These are phyloP conservation scores for Thamnidium elegans DNA, from an alignment of 192 early-diverging fungal species.

Conservation along the genomic window DNA sequence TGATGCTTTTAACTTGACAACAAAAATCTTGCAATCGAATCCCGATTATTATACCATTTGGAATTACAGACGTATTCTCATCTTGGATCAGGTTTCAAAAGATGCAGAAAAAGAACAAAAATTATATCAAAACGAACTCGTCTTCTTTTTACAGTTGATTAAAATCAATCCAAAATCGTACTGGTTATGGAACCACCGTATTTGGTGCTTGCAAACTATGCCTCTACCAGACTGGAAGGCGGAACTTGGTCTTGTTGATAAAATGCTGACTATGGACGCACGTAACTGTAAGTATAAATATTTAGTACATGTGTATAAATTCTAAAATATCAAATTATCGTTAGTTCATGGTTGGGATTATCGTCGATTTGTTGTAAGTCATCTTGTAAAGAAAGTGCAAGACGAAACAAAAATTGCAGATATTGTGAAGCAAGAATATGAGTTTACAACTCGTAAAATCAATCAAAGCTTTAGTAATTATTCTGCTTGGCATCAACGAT, in stretches of 20 bases:
- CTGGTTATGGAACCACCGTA: conserved; percentile 96
- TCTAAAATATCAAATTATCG: neutral
- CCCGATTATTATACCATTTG: conserved; percentile 94
- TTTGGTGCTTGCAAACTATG: conserved; percentile 82
- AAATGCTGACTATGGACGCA: conserved; percentile 83
- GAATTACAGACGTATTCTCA: conserved; percentile 84
- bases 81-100: conserved; percentile 49
- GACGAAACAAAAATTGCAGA: conserved; percentile 29
- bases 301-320: too few species aligned
- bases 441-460: conserved; percentile 89
- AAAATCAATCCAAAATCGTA: conserved; percentile 89
- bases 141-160: conserved; percentile 71
- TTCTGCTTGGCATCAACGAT: conserved; percentile 98
- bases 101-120: neutral
- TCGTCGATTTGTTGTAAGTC: conserved; percentile 78
- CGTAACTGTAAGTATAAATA: conserved; percentile 74
- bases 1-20: conserved; percentile 64
- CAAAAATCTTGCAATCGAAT: conserved; percentile 72
- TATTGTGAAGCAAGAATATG: conserved; percentile 66
- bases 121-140: conserved; percentile 65
- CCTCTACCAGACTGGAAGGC: conserved; percentile 72
- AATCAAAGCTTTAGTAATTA: conserved; percentile 93
- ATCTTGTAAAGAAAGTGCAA: conserved; percentile 14
- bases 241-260: conserved; percentile 74
- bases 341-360: conserved; percentile 97